Evolutionary conservation across 768 basidiomycete species (phyloP).

Genomic region (Lentinula lateritia): DNA sequence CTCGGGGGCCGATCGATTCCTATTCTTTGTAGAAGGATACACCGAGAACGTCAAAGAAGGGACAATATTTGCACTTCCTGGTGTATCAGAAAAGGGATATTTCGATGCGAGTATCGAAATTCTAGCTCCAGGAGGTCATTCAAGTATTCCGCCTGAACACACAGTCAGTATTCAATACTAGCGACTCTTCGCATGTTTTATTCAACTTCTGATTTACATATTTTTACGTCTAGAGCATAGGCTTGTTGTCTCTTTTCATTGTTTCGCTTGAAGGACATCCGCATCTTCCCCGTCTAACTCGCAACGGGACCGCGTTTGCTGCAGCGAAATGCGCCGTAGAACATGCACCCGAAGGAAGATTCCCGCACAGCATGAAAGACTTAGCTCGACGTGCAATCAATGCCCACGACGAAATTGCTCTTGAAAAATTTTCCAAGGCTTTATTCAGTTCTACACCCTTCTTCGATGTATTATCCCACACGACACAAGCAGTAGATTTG

Average conservation of each 20-base stretch:
- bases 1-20: background rate
- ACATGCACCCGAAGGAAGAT: slow-evolving; percentile 18
- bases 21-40: slow-evolving; percentile 10
- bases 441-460: slow-evolving; percentile 14
- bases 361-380: background rate
- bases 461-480: slow-evolving; percentile 21
- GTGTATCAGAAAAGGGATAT: slow-evolving; percentile 49
- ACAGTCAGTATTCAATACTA: slow-evolving; percentile 31
- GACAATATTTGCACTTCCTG: slow-evolving; percentile 35
- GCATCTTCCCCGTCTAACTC: slow-evolving; percentile 27
- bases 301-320: slow-evolving; percentile 34
- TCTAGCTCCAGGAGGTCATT: slow-evolving; percentile 54
- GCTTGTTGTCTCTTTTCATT: slow-evolving; percentile 50
- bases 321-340: slow-evolving; percentile 19
- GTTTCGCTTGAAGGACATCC: slow-evolving; percentile 43
- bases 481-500: slow-evolving; percentile 56
- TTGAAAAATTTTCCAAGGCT: slow-evolving; percentile 33
- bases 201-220: background rate
- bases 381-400: slow-evolving; percentile 23
- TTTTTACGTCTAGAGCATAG: slow-evolving; percentile 35
- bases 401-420: slow-evolving; percentile 20
- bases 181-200: background rate
- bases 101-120: slow-evolving; percentile 41
- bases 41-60: slow-evolving; percentile 19
- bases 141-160: slow-evolving; percentile 57